Percentiles rank a stretch among this genome's conserved stretches.
These are phyloP conservation scores for Auriscalpium vulgare DNA, from an alignment of 768 basidiomycete species.

Conservation along the genomic window DNA sequence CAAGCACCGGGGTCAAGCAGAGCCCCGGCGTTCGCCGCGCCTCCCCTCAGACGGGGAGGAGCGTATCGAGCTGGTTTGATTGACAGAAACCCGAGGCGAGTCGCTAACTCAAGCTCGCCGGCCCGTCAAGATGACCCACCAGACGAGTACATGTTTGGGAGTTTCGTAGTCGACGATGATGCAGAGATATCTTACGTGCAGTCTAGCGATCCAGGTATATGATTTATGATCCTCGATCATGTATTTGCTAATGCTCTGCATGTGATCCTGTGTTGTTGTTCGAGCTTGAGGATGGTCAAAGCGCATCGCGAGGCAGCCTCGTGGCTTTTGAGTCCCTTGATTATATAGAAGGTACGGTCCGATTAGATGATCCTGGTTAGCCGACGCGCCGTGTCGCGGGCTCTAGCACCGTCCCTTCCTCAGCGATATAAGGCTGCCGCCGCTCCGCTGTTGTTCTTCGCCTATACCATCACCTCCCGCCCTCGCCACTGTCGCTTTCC, in stretches of 20 bases:
- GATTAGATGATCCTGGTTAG: no score
- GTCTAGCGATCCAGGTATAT: slow-evolving; percentile 13
- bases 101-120: slow-evolving; percentile 54
- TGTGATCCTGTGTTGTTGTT: no score
- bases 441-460: no score
- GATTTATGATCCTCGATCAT: background rate
- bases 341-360: no score
- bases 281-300: no score
- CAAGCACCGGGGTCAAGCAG: slow-evolving; percentile 41
- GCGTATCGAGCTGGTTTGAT: slow-evolving; percentile 24
- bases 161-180: slow-evolving; percentile 77
- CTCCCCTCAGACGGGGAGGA: slow-evolving; percentile 37
- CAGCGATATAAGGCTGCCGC: no score
- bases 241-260: background rate
- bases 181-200: slow-evolving; percentile 47
- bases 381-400: no score
- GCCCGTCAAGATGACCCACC: slow-evolving; percentile 38
- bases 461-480: no score
- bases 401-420: no score
- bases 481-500: no score
- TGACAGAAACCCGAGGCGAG: slow-evolving; percentile 22
- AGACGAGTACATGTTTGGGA: slow-evolving; percentile 66
- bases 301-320: no score
- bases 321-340: no score
- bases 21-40: slow-evolving; percentile 47